Evolutionary conservation across 2,329 filamentous ascomycete genomes (phyloP).

Genomic region (Aspergillus sp.): DNA sequence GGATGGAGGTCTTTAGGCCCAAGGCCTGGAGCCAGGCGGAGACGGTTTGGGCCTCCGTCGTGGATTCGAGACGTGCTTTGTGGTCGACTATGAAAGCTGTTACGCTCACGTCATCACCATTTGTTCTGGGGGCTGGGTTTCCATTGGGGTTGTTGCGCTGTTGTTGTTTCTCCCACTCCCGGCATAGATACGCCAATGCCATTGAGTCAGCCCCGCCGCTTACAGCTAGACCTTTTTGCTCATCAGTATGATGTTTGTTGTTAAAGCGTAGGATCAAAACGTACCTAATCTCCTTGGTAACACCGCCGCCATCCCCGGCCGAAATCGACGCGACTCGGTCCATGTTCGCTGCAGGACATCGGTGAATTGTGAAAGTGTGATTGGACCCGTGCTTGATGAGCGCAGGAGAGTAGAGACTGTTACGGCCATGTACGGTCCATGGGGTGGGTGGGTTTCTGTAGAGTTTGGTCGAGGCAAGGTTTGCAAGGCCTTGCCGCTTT

Average conservation of each 20-base stretch:
- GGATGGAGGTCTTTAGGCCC: constrained; percentile 42
- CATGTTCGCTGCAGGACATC: constrained; percentile 37
- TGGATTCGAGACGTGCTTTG: constrained; percentile 59
- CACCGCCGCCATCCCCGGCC: constrained; percentile 11
- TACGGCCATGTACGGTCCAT: constrained; percentile 23
- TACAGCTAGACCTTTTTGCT: constrained; percentile 69
- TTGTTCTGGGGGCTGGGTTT: neutral
- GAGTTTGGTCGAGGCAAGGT: neutral
- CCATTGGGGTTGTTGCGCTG: neutral
- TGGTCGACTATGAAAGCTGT: constrained; percentile 67
- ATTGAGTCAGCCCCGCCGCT: constrained; percentile 98
- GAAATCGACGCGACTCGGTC: constrained; percentile 25
- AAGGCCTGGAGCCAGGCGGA: constrained; percentile 43
- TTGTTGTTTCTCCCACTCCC: constrained; percentile 44
- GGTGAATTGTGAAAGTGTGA: constrained; percentile 35
- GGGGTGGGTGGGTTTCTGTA: neutral
- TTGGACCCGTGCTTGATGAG: constrained; percentile 20
- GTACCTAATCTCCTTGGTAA: constrained; percentile 36
- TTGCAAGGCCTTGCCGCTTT: constrained; percentile 9
- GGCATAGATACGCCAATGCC: constrained; percentile 81
- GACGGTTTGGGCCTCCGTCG: constrained; percentile 59
- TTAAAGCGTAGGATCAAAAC: neutral
- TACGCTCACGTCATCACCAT: constrained; percentile 36
- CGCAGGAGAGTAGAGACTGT: constrained; percentile 16
- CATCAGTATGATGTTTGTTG: neutral